Base-by-base conservation (phyloP, 2,329 filamentous ascomycete species). In the Arthrinium phaeospermum region DNA sequence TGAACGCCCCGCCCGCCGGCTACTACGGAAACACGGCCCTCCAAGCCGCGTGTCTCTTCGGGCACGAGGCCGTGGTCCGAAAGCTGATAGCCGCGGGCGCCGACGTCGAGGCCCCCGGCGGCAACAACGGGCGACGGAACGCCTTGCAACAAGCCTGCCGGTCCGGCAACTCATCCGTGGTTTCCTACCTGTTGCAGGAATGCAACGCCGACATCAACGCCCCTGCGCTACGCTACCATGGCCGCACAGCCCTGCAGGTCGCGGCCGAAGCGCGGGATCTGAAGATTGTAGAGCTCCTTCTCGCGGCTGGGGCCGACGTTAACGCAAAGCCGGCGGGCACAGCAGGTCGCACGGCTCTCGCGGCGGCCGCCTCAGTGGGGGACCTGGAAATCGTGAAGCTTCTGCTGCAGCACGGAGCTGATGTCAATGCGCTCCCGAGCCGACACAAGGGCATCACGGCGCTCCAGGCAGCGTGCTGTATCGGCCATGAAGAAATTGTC, bases 401-500 rank as follows among this genome's bases (percentile, higher is more conserved):
- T 0, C 76, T 85, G 6, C 73, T 84, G 1, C 75, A 57, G 19
- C 77, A 77, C 12, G 80, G 80, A 1, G 81, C 81, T 3, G 75
- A 80, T 34, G 77, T 82, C 27, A 76, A 84, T 70, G 79, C 80
- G 73, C 78, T 76, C 71, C 79, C 77, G 68, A 77, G 79, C 12
- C 81, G 80, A 47, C 80, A 77, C 77, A 81, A 75, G 82, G 82
- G 71, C 74, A 80, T 73, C 79, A 87, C 75, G 79, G 84, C 77
- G 74, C 83, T 80, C 78, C 85, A 76, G 78, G 77, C 75, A 73
- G 83, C 79, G 78, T 86, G 77, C 27, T 72, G 78, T 3, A 73
- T 69, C 4, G 79, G 79, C 7, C 73, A 73, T 22, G 3, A 75
- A 0, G 72, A 74, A 0, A 71, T 83, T 5, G 77, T 80, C 7